Percentiles rank a stretch among this genome's conserved stretches.
phyloP scores from a whole-genome alignment of 164 flowering plant species.

The Annona cherimola region DNA sequence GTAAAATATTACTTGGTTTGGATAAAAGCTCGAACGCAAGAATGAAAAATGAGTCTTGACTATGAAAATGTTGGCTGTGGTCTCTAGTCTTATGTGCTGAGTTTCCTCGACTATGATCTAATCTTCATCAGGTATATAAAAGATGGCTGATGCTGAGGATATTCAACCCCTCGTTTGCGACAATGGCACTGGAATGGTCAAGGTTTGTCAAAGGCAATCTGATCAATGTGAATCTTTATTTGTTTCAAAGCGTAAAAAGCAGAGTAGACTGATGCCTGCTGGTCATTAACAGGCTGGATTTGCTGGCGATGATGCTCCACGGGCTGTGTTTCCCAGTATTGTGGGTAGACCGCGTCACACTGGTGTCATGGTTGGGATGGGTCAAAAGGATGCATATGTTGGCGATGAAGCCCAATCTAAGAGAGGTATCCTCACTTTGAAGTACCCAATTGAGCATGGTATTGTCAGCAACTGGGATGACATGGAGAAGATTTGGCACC shows the following conservation, averaged over 20 bases:
- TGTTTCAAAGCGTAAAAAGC: background rate
- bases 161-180: slow-evolving; percentile 21
- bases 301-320: slow-evolving; percentile 82
- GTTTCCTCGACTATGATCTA: background rate
- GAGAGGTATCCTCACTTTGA: slow-evolving; percentile 60
- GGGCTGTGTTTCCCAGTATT: slow-evolving; percentile 74
- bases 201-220: slow-evolving; percentile 7
- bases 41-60: too few species aligned
- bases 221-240: background rate
- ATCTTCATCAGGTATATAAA: slow-evolving; percentile 1
- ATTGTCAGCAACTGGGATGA: slow-evolving; percentile 86
- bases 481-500: slow-evolving; percentile 83
- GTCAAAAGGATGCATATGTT: slow-evolving; percentile 67
- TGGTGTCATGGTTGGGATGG: slow-evolving; percentile 74
- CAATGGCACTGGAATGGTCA: slow-evolving; percentile 24
- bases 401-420: slow-evolving; percentile 72
- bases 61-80: too few species aligned
- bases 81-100: too few species aligned
- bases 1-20: too few species aligned
- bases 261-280: background rate
- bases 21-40: too few species aligned
- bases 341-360: slow-evolving; percentile 68
- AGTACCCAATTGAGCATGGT: slow-evolving; percentile 82
- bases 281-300: slow-evolving; percentile 48
- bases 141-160: slow-evolving; percentile 21